phyloP scores from a whole-genome alignment of 2,329 filamentous ascomycete species.

The Fusarium equiseti region DNA sequence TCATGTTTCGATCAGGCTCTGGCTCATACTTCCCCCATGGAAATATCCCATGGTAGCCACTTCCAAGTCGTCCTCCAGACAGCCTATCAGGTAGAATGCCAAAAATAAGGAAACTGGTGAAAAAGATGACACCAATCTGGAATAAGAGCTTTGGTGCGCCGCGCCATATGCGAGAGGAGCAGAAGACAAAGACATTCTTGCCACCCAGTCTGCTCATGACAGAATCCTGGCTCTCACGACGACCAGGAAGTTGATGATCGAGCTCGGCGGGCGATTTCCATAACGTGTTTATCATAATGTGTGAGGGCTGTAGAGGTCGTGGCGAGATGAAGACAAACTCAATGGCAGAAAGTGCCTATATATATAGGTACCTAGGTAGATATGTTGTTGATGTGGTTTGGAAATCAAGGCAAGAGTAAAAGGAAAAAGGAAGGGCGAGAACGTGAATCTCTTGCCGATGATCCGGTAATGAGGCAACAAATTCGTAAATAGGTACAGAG shows the following conservation, averaged over 20 bases:
- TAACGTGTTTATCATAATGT: slow-evolving; percentile 42
- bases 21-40: slow-evolving; percentile 38
- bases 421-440: not conserved
- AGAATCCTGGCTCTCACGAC: slow-evolving; percentile 37
- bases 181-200: slow-evolving; percentile 53
- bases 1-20: slow-evolving; percentile 52
- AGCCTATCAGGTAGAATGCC: slow-evolving; percentile 42
- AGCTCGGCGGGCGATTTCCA: slow-evolving; percentile 43
- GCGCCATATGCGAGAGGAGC: slow-evolving; percentile 58
- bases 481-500: not conserved
- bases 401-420: slow-evolving; percentile 1
- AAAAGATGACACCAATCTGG: slow-evolving; percentile 43
- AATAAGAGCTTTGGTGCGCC: slow-evolving; percentile 50
- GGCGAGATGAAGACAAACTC: not conserved
- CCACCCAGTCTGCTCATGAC: slow-evolving; percentile 37
- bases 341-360: not conserved
- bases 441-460: slow-evolving; percentile 11
- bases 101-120: slow-evolving; percentile 49
- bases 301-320: not conserved
- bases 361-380: slow-evolving; percentile 1
- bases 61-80: slow-evolving; percentile 35
- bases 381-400: slow-evolving; percentile 4
- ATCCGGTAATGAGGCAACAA: slow-evolving; percentile 9
- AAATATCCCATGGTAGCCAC: slow-evolving; percentile 43
- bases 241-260: slow-evolving; percentile 37